phyloP scores from a whole-genome alignment of 352 stramenopile genomes.

The Nothophytophthora sp. region DNA sequence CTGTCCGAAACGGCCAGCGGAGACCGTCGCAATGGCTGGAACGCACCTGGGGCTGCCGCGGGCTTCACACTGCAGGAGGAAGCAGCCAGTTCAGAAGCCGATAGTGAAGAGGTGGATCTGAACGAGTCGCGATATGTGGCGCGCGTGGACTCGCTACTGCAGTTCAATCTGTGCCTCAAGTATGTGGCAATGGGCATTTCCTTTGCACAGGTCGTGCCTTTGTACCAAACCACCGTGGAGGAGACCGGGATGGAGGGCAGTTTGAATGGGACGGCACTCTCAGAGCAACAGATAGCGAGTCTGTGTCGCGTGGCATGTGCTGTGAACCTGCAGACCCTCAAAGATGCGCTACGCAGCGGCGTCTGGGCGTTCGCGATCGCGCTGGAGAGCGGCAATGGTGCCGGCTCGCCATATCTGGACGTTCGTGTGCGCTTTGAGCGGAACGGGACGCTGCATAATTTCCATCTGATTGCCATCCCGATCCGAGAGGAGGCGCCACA shows the following conservation, averaged over 20 bases:
- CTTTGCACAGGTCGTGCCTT: slow-evolving; percentile 17
- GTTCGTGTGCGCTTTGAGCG: slow-evolving; percentile 25
- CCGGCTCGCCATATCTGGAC: slow-evolving; percentile 23
- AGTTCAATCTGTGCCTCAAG: slow-evolving; percentile 33
- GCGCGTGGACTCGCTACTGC: slow-evolving; percentile 23
- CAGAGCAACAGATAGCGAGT: slow-evolving; percentile 22
- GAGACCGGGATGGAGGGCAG: slow-evolving; percentile 22
- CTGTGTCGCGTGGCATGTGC: slow-evolving; percentile 30
- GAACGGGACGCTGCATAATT: slow-evolving; percentile 18
- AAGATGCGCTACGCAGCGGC: slow-evolving; percentile 12
- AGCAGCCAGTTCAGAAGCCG: neutral
- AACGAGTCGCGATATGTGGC: slow-evolving; percentile 31
- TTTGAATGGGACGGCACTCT: slow-evolving; percentile 11
- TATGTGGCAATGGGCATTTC: slow-evolving; percentile 31
- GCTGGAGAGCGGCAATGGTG: slow-evolving; percentile 15
- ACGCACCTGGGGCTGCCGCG: slow-evolving; percentile 9
- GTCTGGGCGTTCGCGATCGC: slow-evolving; percentile 28
- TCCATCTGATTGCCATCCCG: slow-evolving; percentile 28
- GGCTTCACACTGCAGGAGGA: slow-evolving; percentile 15
- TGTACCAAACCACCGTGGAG: slow-evolving; percentile 27
- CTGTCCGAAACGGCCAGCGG: slow-evolving; percentile 14
- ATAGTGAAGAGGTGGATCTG: slow-evolving; percentile 7
- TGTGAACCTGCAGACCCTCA: slow-evolving; percentile 31
- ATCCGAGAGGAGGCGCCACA: slow-evolving; percentile 21
- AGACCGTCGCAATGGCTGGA: slow-evolving; percentile 28